Conservation (phyloP, 2,329 filamentous ascomycete species). For the Colletotrichum karsti region DNA sequence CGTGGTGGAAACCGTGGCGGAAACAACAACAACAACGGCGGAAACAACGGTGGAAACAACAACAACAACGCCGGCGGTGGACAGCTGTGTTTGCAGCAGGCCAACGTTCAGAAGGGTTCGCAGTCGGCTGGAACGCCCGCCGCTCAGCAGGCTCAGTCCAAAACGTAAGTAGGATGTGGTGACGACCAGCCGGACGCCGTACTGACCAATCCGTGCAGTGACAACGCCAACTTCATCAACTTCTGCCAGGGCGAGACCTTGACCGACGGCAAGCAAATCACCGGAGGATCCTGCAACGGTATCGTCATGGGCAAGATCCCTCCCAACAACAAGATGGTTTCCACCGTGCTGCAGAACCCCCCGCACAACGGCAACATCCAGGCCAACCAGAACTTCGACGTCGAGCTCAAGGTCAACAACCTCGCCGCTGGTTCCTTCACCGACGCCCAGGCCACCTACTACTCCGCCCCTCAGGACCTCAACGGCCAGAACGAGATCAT, state of each 20-base stretch:
- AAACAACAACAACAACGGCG: conserved; percentile 31
- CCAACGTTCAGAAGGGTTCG: conserved; percentile 60
- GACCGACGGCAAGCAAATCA: conserved; percentile 69
- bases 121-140: conserved; percentile 54
- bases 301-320: conserved; percentile 71
- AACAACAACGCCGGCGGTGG: conserved; percentile 32
- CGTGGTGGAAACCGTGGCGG: conserved; percentile 28
- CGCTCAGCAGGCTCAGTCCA: conserved; percentile 60
- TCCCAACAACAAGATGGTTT: conserved; percentile 63
- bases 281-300: conserved; percentile 70
- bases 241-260: conserved; percentile 63
- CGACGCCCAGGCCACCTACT: conserved; percentile 68
- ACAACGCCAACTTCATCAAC: conserved; percentile 70
- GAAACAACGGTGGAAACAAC: conserved; percentile 32
- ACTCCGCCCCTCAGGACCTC: conserved; percentile 65
- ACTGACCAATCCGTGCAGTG: conserved; percentile 45
- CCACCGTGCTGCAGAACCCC: conserved; percentile 62
- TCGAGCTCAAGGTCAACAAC: conserved; percentile 61
- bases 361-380: conserved; percentile 57
- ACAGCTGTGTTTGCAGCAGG: background rate
- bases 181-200: too few species aligned
- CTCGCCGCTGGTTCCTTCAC: conserved; percentile 68
- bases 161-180: conserved; percentile 50
- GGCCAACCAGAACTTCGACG: conserved; percentile 58
- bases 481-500: conserved; percentile 58